Evolutionary conservation across 1,284 basidiomycete genomes (phyloP), one percentile per base, ranked within the genome.

Genomic region (Lignosus rhinocerotis): DNA sequence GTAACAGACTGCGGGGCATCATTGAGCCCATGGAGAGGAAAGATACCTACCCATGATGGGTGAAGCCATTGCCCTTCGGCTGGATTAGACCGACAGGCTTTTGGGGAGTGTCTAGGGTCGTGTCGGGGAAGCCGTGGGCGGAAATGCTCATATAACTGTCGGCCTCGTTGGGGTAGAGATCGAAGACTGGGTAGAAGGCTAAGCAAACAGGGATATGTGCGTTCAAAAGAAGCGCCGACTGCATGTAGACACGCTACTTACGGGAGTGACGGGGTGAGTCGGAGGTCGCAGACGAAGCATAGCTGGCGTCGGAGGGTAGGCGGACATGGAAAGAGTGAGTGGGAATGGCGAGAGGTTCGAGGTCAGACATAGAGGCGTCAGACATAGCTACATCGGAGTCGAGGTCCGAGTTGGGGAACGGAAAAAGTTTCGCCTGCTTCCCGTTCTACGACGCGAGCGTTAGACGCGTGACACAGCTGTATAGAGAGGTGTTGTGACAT

Each of bases 331-430:
- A 76, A 52, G 76, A 74, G 63, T 80, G 77, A 67, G 77, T 71
- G 67, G 77, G 81, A 51, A 79, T 73, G 69, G 75, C 80, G 54
- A 79, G 66, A 61, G 83, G 80, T 61, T 85, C 82, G 70, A 79
- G 77, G 65, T 88, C 85, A 69, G 76, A 80, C 54, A 75, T 72
- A 52, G 76, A 76, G 48, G 72, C 75, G 64, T 83, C 81, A 65
- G 80, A 83, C 90, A 92, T 91, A 66, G 80, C 76, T 60, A 85
- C 78, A 68, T 92, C 89, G 66, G 76, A 73, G 72, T 88, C 85
- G 60, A 74, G 70, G 61, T 83, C 78, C 7, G 59, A 80, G 38
- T 56, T 55, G 51, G 89, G 88, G 72, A 90, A 90, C 45, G 87
- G 85, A 59, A 90, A 75, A 60, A 88, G 79, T 75, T 87, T 90